Base-by-base conservation (phyloP, 2,329 filamentous ascomycete species). In the Leptographium flavum region DNA sequence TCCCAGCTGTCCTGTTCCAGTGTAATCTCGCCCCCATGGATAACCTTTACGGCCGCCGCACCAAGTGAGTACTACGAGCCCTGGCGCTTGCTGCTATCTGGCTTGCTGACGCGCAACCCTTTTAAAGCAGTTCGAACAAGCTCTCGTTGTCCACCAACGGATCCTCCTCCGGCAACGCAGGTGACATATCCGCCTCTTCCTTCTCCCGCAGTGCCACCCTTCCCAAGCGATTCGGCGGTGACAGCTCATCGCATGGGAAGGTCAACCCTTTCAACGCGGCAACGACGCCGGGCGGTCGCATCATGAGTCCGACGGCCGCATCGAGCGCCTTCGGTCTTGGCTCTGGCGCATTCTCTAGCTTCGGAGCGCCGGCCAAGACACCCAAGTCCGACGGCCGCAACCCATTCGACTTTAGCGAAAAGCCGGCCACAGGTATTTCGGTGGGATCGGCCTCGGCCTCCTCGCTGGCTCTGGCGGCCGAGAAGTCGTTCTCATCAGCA, bases 261-360 rank as follows among this genome's bases (percentile, higher is more conserved):
- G 70, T 74, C 50, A 92, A 87, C 62, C 82, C 87, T 22, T 90
- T 94, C 69, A 83, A 78, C 62, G 70, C 78, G 55, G 76, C 84
- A 54, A 79, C 84, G 41, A 81, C 82, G 49, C 76, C 83, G 56
- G 79, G 76, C 49, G 75, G 73, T 42, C 76, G 74, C 47, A 68
- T 87, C 45, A 73, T 81, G 31, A 90, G 87, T 10, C 86, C 87
- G 13, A 73, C 76, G 45, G 75, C 75, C 54, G 86, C 85, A 45
- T 87, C 87, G 17, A 88, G 83, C 57, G 88, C 90, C 47, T 98
- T 98, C 65, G 88, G 87, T 42, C 70, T 98, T 49, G 92, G 92
- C 35, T 93, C 87, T 17, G 92, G 92, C 55, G 92, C 92, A 45
- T 98, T 98, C 62, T 90, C 90, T 33, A 93, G 88, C n/a, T 93